A percentile compares a stretch with the other conserved stretches of the same genome.
Conservation (phyloP, 2,329 filamentous ascomycete species). For the Exophiala sp. region DNA sequence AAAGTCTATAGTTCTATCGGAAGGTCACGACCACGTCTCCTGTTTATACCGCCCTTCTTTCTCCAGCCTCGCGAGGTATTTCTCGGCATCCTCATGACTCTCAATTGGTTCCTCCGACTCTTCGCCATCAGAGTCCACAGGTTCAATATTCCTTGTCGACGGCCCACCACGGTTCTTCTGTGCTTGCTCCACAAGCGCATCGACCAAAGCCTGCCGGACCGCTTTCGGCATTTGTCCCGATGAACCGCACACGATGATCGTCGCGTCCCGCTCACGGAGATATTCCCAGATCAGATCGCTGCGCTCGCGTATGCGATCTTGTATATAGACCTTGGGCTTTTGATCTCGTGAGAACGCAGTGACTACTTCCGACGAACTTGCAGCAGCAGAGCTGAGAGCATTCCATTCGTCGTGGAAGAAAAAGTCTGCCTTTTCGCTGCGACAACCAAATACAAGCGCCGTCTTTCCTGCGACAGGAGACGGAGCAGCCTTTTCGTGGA, state of each 20-base stretch:
- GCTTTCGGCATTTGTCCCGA: slow-evolving; percentile 70
- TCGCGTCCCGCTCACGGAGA: slow-evolving; percentile 51
- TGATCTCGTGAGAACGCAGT: slow-evolving; percentile 72
- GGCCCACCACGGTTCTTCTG: slow-evolving; percentile 30
- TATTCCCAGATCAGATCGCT: slow-evolving; percentile 48
- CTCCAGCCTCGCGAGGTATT: slow-evolving; percentile 56
- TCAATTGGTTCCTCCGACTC: slow-evolving; percentile 33
- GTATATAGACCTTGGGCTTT: slow-evolving; percentile 62
- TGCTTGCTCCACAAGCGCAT: slow-evolving; percentile 50
- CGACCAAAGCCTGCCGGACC: slow-evolving; percentile 63
- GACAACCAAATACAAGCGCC: slow-evolving; percentile 78
- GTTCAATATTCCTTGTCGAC: background rate
- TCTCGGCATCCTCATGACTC: slow-evolving; percentile 50
- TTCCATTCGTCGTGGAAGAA: slow-evolving; percentile 79
- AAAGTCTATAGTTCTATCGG: background rate
- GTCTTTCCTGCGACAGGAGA: slow-evolving; percentile 40
- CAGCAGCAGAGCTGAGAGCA: slow-evolving; percentile 29
- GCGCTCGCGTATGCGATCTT: slow-evolving; percentile 58
- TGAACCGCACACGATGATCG: slow-evolving; percentile 52
- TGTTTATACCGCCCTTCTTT: slow-evolving; percentile 62
- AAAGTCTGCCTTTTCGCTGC: slow-evolving; percentile 71
- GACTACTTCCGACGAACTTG: slow-evolving; percentile 47
- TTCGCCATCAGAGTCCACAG: slow-evolving; percentile 45
- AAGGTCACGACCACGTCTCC: slow-evolving; percentile 60
- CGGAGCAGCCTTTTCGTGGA: slow-evolving; percentile 26